phyloP scores from a whole-genome alignment of 2,329 filamentous ascomycete species.

The Aspergillus unguis region DNA sequence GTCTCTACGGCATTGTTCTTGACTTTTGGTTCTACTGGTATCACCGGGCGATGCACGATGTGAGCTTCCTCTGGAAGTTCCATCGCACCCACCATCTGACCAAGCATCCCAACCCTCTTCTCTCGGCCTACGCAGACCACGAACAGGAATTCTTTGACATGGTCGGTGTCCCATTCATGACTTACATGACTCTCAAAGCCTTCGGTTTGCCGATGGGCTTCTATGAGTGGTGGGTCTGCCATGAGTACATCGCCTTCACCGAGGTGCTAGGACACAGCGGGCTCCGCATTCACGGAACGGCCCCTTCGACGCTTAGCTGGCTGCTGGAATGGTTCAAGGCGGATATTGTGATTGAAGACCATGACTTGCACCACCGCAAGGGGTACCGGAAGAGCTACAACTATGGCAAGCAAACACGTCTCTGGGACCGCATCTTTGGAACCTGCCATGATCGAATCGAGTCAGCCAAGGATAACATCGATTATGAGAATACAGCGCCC shows the following conservation, averaged over 20 bases:
- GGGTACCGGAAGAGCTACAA: constrained; percentile 18
- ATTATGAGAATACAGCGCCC: constrained; percentile 12
- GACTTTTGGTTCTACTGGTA: constrained; percentile 22
- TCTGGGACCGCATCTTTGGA: constrained; percentile 20
- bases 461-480: constrained; percentile 11
- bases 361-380: constrained; percentile 19
- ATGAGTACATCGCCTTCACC: constrained; percentile 15
- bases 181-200: constrained; percentile 12
- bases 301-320: constrained; percentile 11
- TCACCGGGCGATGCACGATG: constrained; percentile 17
- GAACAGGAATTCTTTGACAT: constrained; percentile 19
- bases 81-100: constrained; percentile 16
- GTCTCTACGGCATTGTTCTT: constrained; percentile 15
- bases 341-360: constrained; percentile 19
- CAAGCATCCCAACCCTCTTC: constrained; percentile 16
- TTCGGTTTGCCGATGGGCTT: constrained; percentile 17
- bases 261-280: constrained; percentile 18
- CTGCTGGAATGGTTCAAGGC: constrained; percentile 11
- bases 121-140: constrained; percentile 17
- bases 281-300: constrained; percentile 13
- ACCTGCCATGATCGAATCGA: constrained; percentile 16
- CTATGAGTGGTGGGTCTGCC: constrained; percentile 21
- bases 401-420: constrained; percentile 20
- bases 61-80: constrained; percentile 14
- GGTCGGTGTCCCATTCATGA: constrained; percentile 12